Conservation (phyloP, 2,329 filamentous ascomycete species). For the Alternaria conjuncta region DNA sequence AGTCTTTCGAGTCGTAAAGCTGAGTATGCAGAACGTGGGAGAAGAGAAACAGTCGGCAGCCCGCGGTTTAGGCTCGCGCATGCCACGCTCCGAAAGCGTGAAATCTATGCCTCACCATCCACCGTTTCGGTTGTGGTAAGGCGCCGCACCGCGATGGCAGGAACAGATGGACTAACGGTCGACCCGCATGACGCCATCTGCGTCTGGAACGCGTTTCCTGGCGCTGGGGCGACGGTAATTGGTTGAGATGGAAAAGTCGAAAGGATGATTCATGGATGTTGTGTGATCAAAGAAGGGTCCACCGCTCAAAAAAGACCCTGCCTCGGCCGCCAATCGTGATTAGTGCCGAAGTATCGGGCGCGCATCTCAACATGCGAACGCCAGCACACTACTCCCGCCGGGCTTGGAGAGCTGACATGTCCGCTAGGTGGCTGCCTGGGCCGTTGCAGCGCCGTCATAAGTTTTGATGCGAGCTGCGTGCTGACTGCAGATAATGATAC, state of each 20-base stretch:
- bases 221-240: not conserved
- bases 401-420: not conserved
- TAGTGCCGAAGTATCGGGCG: not conserved
- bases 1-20: not conserved
- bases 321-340: not conserved
- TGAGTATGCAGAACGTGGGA: not conserved
- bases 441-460: not conserved
- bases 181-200: conserved; percentile 29
- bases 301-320: not conserved
- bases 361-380: not conserved
- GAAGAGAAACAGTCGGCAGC: not conserved
- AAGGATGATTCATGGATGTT: not conserved
- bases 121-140: conserved; percentile 22
- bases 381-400: not conserved
- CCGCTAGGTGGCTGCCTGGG: not conserved
- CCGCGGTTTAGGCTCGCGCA: not conserved
- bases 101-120: conserved; percentile 30
- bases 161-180: conserved; percentile 32
- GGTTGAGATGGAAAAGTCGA: not conserved
- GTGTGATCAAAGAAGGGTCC: not conserved
- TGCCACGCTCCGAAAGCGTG: conserved; percentile 23
- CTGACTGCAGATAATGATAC: not conserved
- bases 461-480: not conserved
- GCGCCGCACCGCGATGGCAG: conserved; percentile 30
- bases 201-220: conserved; percentile 23